Percentiles rank a stretch among this genome's conserved stretches.
These are phyloP conservation scores for Xylariaceae sp. DNA, from an alignment of 2,329 filamentous ascomycete genomes.

Conservation along the genomic window DNA sequence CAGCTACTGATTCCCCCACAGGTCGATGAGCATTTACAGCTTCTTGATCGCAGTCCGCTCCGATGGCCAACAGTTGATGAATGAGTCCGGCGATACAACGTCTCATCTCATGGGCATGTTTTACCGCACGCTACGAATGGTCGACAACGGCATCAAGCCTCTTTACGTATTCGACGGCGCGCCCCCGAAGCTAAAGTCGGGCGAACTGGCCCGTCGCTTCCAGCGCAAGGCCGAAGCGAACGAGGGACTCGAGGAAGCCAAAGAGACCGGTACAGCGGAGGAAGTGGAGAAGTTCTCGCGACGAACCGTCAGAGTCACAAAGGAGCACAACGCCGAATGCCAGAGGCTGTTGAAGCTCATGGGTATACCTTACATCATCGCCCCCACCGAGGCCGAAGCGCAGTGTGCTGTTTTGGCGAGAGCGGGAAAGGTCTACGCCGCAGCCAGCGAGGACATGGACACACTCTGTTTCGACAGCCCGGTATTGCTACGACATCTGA, in stretches of 20 bases:
- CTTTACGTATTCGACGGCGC: conserved; percentile 98
- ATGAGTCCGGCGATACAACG: conserved; percentile 92
- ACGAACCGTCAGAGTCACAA: conserved; percentile 90
- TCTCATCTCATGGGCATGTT: conserved; percentile 99
- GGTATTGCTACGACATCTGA: conserved; percentile 87
- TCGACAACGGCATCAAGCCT: conserved; percentile 98
- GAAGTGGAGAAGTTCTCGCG: conserved; percentile 98
- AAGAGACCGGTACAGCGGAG: conserved; percentile 93
- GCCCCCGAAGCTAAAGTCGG: conserved; percentile 95
- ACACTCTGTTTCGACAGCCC: conserved; percentile 94
- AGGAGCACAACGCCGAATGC: conserved; percentile 95
- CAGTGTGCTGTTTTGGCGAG: conserved; percentile 90
- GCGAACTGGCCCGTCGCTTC: conserved; percentile 93
- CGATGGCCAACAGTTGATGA: conserved; percentile 94
- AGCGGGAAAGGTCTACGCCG: conserved; percentile 94
- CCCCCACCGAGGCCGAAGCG: conserved; percentile 95
- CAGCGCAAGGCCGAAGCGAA: conserved; percentile 92
- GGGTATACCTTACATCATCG: conserved; percentile 94
- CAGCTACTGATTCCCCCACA: conserved; percentile 38
- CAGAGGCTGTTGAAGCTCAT: conserved; percentile 89
- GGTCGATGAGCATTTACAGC: conserved; percentile 98
- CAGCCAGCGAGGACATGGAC: conserved; percentile 98
- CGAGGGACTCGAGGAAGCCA: conserved; percentile 90
- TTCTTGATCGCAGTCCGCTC: conserved; percentile 97
- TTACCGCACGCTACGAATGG: conserved; percentile 96